Conservation (phyloP, 257 asterid genomes). For the Solanum verrucosum region DNA sequence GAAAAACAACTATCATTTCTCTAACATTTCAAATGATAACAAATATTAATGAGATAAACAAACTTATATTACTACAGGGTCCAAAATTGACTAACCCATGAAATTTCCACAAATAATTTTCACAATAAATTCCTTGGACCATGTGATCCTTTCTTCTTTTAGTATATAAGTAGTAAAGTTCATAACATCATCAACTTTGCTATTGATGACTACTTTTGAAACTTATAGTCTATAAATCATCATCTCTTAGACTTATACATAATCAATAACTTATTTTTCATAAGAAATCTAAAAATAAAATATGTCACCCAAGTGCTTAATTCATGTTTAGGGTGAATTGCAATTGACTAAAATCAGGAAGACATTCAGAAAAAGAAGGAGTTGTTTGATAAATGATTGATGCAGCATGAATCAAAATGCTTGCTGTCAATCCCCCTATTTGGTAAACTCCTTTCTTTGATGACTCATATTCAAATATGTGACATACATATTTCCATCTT, state of each 20-base stretch:
- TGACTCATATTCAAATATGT: constrained; percentile 24
- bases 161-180: neutral
- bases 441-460: constrained; percentile 22
- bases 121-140: neutral
- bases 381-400: constrained; percentile 31
- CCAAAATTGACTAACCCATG: neutral
- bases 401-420: constrained; percentile 42
- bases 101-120: neutral
- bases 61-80: neutral
- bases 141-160: neutral
- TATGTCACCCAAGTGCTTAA: neutral
- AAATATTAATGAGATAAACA: too few species aligned
- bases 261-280: neutral
- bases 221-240: neutral
- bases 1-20: neutral
- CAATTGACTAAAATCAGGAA: constrained; percentile 45
- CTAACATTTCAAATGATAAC: too few species aligned
- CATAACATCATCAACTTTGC: neutral
- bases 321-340: constrained; percentile 8
- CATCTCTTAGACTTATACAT: neutral
- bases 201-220: neutral
- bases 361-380: constrained; percentile 37
- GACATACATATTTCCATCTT: constrained; percentile 36
- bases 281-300: neutral
- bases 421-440: constrained; percentile 43